Evolutionary conservation across 2,329 filamentous ascomycete species (phyloP).

Genomic region (Exserohilum turcica): DNA sequence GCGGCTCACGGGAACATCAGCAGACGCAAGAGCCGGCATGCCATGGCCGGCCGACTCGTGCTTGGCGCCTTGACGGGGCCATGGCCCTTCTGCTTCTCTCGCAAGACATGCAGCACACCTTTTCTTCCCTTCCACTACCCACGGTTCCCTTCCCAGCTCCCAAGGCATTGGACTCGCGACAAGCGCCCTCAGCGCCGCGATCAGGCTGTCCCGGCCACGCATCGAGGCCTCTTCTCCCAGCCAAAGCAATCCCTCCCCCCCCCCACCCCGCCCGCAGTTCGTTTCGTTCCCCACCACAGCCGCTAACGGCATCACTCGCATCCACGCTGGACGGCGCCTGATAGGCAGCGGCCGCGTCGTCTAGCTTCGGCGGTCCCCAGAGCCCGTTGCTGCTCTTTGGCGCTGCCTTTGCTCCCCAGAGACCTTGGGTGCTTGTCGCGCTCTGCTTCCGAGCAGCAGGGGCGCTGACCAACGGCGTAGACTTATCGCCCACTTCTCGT

Average conservation of each 20-base stretch:
- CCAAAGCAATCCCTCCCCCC: conserved; percentile 17
- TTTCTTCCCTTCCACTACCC: background rate
- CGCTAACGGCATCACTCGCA: conserved; percentile 31
- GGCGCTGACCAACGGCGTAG: conserved; percentile 34
- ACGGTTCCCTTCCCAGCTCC: background rate
- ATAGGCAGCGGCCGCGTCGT: conserved; percentile 46
- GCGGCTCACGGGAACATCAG: conserved; percentile 3
- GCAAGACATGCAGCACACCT: background rate
- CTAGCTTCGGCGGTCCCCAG: conserved; percentile 50
- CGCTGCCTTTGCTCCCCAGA: conserved; percentile 34
- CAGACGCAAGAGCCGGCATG: conserved; percentile 1
- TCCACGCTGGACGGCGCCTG: conserved; percentile 24
- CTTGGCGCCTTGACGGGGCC: too few relatives aligned
- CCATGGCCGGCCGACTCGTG: background rate
- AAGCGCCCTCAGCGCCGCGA: conserved; percentile 29
- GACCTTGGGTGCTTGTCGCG: conserved; percentile 12
- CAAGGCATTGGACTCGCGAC: conserved; percentile 7
- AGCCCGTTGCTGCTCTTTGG: conserved; percentile 43
- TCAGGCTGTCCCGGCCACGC: conserved; percentile 14
- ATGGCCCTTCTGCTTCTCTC: background rate
- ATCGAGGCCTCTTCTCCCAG: conserved; percentile 9
- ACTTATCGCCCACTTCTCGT: conserved; percentile 36
- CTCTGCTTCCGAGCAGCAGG: conserved; percentile 28
- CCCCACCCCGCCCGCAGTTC: too few relatives aligned
- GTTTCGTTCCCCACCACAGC: conserved; percentile 23